These are phyloP conservation scores for Metschnikowia koreensis DNA, from an alignment of 805 yeast species.

Conservation along the genomic window DNA sequence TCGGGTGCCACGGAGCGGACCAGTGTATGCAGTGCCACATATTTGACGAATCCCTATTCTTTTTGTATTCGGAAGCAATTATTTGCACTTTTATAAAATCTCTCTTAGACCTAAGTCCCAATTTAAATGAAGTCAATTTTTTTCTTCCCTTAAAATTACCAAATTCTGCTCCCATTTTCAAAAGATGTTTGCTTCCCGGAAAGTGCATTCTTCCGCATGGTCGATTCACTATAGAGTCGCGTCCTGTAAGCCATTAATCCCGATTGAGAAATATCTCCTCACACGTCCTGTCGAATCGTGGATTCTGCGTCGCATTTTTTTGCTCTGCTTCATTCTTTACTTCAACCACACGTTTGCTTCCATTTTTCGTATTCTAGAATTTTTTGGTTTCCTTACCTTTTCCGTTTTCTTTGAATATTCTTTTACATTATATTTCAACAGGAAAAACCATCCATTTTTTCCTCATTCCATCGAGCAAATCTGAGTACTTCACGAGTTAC, in stretches of 20 bases:
- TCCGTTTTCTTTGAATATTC: not conserved
- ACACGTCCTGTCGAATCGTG: constrained; percentile 8
- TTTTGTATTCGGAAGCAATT: too few species aligned
- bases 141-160: too few species aligned
- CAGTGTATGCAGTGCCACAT: too few species aligned
- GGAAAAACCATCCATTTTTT: not conserved
- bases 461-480: too few species aligned
- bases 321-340: constrained; percentile 9
- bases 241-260: constrained; percentile 18
- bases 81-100: too few species aligned
- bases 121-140: too few species aligned
- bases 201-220: not conserved
- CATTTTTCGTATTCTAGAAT: not conserved
- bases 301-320: constrained; percentile 1
- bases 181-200: not conserved
- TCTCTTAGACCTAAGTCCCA: too few species aligned
- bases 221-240: constrained; percentile 5
- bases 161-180: not conserved
- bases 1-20: too few species aligned
- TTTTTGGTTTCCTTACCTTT: not conserved
- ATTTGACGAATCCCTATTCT: too few species aligned
- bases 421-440: too few species aligned
- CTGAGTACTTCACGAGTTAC: too few species aligned
- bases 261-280: constrained; percentile 11
- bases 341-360: not conserved